Conservation (phyloP, 2,329 filamentous ascomycete genomes). For the Verticillium albo-atrum region DNA sequence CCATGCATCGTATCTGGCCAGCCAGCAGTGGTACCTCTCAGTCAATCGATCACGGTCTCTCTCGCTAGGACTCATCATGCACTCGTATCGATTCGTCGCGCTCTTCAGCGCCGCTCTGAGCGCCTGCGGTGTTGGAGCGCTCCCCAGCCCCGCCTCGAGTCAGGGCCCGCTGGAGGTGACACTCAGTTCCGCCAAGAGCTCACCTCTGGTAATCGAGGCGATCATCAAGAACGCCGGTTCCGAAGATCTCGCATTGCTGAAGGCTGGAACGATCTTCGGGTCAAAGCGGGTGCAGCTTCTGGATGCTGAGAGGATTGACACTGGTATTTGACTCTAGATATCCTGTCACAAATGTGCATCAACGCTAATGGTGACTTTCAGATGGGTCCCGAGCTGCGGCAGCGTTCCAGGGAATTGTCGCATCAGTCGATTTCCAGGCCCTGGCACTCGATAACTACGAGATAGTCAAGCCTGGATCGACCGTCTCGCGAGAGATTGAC, state of each 20-base stretch:
- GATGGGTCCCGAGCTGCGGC: slow-evolving; percentile 2
- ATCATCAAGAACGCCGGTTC: slow-evolving; percentile 14
- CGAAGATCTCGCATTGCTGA: slow-evolving; percentile 15
- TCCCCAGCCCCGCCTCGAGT: not conserved
- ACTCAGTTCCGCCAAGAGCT: not conserved
- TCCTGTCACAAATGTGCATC: not conserved
- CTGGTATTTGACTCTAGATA: not conserved
- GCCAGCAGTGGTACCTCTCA: not conserved
- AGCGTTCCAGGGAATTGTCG: slow-evolving; percentile 12
- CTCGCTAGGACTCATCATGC: not conserved
- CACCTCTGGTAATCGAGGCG: slow-evolving; percentile 1
- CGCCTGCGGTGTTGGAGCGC: not conserved
- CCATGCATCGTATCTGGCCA: not conserved
- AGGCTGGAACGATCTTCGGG: slow-evolving; percentile 15
- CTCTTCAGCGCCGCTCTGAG: not conserved
- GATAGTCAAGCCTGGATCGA: slow-evolving; percentile 9
- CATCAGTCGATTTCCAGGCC: slow-evolving; percentile 13
- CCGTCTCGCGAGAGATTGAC: slow-evolving; percentile 11
- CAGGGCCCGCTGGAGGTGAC: not conserved
- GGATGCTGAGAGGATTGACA: not conserved
- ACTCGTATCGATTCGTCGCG: not conserved
- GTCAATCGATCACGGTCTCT: not conserved
- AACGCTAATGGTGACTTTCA: not conserved
- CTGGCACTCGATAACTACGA: slow-evolving; percentile 12
- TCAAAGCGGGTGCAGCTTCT: slow-evolving; percentile 1